Percentiles rank a stretch among this genome's conserved stretches.
These are phyloP conservation scores for Syncephalastrum contaminatum DNA, from an alignment of 371 early-diverging fungal species.

Conservation along the genomic window DNA sequence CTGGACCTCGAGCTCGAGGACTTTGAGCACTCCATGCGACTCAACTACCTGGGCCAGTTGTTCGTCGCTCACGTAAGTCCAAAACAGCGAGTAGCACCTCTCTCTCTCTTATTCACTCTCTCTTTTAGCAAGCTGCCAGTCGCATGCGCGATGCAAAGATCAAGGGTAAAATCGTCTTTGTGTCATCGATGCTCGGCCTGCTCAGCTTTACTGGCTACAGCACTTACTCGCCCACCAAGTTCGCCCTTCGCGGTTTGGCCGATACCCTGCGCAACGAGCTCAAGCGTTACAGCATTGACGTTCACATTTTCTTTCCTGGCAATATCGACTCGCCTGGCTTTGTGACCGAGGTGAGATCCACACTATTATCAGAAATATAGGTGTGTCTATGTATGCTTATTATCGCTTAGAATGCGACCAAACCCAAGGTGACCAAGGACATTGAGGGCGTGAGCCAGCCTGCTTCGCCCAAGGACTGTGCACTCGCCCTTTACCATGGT, in stretches of 20 bases:
- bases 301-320: constrained; percentile 82
- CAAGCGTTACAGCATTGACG: constrained; percentile 61
- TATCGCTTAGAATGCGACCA: constrained; percentile 67
- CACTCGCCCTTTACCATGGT: constrained; percentile 57
- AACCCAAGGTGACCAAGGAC: constrained; percentile 78
- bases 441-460: constrained; percentile 75
- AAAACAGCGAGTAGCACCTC: not conserved
- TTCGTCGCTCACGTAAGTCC: constrained; percentile 69
- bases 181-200: constrained; percentile 77
- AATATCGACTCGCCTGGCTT: constrained; percentile 83
- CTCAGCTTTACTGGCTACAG: constrained; percentile 81
- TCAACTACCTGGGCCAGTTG: constrained; percentile 84
- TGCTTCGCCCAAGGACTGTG: constrained; percentile 60
- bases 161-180: constrained; percentile 75
- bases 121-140: constrained; percentile 59
- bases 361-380: not conserved
- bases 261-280: constrained; percentile 77
- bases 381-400: not conserved
- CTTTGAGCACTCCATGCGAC: constrained; percentile 59
- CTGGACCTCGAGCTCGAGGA: constrained; percentile 64
- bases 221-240: constrained; percentile 85
- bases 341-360: constrained; percentile 52
- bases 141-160: constrained; percentile 64
- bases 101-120: constrained; percentile 1
- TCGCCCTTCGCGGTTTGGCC: constrained; percentile 79